A percentile compares a stretch with the other conserved stretches of the same genome.
phyloP scores from a whole-genome alignment of 1,284 basidiomycete species.

The Fomitopsis palustris region DNA sequence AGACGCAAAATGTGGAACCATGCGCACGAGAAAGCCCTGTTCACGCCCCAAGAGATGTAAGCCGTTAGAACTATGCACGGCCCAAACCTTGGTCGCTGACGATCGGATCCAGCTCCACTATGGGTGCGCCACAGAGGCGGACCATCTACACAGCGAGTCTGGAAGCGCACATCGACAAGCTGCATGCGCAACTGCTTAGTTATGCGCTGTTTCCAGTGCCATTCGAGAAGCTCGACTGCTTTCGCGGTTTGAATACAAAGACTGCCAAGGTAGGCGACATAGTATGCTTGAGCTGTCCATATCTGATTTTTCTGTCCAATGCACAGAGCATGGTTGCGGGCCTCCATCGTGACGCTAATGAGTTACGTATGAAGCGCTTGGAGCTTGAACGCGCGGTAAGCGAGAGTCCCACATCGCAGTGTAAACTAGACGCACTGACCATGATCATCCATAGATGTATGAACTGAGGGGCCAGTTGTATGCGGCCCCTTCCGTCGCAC shows the following conservation, averaged over 20 bases:
- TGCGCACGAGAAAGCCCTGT: conserved; percentile 65
- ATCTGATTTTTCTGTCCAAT: not conserved
- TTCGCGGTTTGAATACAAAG: conserved; percentile 49
- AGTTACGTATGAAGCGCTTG: conserved; percentile 54
- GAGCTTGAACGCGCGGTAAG: conserved; percentile 65
- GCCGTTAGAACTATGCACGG: conserved; percentile 17
- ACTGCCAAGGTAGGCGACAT: conserved; percentile 55
- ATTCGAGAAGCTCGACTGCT: conserved; percentile 23
- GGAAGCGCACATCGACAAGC: conserved; percentile 28
- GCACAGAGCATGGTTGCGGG: conserved; percentile 67
- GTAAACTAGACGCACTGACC: not conserved
- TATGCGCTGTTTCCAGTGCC: conserved; percentile 22
- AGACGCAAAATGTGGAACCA: conserved; percentile 73
- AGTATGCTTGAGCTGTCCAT: not conserved
- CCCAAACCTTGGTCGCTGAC: not conserved
- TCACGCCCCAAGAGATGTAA: conserved; percentile 63
- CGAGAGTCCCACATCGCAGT: not conserved
- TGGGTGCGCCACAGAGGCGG: conserved; percentile 54
- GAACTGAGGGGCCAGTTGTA: not conserved
- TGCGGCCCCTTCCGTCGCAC: not conserved
- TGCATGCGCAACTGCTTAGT: conserved; percentile 25
- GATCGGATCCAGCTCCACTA: conserved; percentile 45
- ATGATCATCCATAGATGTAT: not conserved
- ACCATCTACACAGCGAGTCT: conserved; percentile 32
- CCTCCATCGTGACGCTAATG: conserved; percentile 58